Percentiles rank a stretch among this genome's conserved stretches.
Evolutionary conservation across 2,329 filamentous ascomycete genomes (phyloP).

Genomic region (Trichoderma oligosporum): DNA sequence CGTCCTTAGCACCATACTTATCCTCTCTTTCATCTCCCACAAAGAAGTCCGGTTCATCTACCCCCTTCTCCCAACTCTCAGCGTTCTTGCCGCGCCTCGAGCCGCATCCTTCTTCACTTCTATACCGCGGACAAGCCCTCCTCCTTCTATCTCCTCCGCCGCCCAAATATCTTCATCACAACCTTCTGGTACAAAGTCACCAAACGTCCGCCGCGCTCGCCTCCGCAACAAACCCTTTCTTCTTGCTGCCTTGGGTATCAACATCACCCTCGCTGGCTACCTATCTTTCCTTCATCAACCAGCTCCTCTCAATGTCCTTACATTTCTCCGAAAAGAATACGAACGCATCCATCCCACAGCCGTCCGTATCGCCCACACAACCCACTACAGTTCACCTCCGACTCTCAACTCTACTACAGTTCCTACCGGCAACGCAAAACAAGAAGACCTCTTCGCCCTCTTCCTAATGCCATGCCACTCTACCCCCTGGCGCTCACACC

Average conservation of each 20-base stretch:
- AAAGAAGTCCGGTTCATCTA: conserved; percentile 98
- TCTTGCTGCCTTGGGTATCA: conserved; percentile 56
- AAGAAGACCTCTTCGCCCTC: conserved; percentile 58
- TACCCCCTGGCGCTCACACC: conserved; percentile 88
- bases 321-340: conserved; percentile 72
- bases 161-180: not conserved
- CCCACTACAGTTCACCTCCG: conserved; percentile 26
- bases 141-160: conserved; percentile 9
- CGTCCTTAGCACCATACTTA: conserved; percentile 55
- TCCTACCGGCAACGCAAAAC: conserved; percentile 19
- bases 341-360: conserved; percentile 50
- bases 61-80: conserved; percentile 81
- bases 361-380: conserved; percentile 23
- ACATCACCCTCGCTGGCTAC: conserved; percentile 69
- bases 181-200: conserved; percentile 16
- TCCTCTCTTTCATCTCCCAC: conserved; percentile 78
- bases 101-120: conserved; percentile 61
- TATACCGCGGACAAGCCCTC: conserved; percentile 27
- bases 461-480: conserved; percentile 96
- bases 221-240: conserved; percentile 56
- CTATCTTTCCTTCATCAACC: conserved; percentile 74
- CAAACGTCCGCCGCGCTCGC: conserved; percentile 27
- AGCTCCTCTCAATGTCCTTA: conserved; percentile 70
- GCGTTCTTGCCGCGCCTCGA: conserved; percentile 70
- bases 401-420: conserved; percentile 22